Evolutionary conservation across 331 rosid genomes (phyloP).

Genomic region (Malus hybrid): DNA sequence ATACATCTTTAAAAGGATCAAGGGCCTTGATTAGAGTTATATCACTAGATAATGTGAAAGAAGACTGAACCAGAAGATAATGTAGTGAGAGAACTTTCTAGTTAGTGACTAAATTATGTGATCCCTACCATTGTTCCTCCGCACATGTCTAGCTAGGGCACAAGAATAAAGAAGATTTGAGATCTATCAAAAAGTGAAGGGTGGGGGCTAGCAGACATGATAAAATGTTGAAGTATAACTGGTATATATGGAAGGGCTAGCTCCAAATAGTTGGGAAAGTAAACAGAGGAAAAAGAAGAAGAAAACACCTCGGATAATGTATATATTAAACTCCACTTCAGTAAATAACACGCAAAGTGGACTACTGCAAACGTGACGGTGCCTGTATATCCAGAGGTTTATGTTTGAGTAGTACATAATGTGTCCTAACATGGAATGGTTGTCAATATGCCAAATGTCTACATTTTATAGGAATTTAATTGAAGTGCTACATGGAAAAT

Average conservation of each 20-base stretch:
- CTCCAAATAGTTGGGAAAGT: slow-evolving; percentile 8
- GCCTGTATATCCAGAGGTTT: too few relatives aligned
- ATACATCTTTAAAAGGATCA: too few relatives aligned
- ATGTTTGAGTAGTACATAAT: too few relatives aligned
- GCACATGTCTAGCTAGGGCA: not conserved
- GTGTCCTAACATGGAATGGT: too few relatives aligned
- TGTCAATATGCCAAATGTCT: too few relatives aligned
- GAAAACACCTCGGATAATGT: not conserved
- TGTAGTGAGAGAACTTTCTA: not conserved
- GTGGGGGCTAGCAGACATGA: not conserved
- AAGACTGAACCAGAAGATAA: not conserved
- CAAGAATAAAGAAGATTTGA: not conserved
- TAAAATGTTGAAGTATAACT: not conserved
- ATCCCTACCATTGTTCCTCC: not conserved
- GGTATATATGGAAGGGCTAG: not conserved
- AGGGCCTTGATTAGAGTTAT: too few relatives aligned
- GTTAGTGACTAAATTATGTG: not conserved
- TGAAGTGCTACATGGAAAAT: too few relatives aligned
- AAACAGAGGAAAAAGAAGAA: not conserved
- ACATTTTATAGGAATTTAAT: too few relatives aligned
- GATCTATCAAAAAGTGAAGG: not conserved
- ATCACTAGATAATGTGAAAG: too few relatives aligned
- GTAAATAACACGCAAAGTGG: not conserved
- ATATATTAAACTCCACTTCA: not conserved
- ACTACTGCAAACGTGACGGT: too few relatives aligned